Evolutionary conservation across 495 filamentous ascomycete genomes (phyloP), one percentile per base, ranked within the genome.

Genomic region (Rhypophila decipiens): DNA sequence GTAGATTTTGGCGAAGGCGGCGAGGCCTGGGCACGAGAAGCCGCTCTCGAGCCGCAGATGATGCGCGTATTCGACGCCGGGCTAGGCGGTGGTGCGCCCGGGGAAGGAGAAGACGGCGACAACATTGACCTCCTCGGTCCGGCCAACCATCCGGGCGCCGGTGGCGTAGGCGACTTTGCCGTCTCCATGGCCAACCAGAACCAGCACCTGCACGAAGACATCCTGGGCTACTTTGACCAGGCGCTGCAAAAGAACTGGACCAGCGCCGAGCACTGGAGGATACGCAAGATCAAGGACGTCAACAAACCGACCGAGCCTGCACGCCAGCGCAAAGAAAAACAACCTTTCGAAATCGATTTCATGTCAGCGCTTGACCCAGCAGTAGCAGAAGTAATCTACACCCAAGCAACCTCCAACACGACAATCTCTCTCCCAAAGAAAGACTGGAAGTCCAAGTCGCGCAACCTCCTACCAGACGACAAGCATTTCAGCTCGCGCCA

Each of bases 251-350:
- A 94, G 75, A 97, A 96, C 64, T 99, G 93, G 93, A 88, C 87
- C n/a, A 94, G 89, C 39, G 93, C 93, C 31, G 94, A 99, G 63
- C 94, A 99, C 67, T 99, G 93, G 93, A 81, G 90, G 55, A 97
- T 99, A 57, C 77, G 87, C 35, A 86, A 85, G 60, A 91, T 98
- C 63, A 96, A 96, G 66, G 87, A 93, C 46, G 74, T 78, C 49
- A 80, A 77, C 46, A 88, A 86, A 56, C 63, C 73, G 24, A 69
- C 76, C 12, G 75, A 71, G 29, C 68, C 74, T 0, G 66, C 79
- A 5, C 75, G 74, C 48, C 73, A 76, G 48, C 74, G 88, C 42
- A 97, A 96, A 63, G 94, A 97, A 61, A 97, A 96, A 60, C 93
- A 96, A 58, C 85, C 86, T 0, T 97, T 97, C 56, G 86, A 91